These are phyloP conservation scores for Aspergillus carbonarius DNA, from an alignment of 2,329 filamentous ascomycete genomes.

Conservation along the genomic window DNA sequence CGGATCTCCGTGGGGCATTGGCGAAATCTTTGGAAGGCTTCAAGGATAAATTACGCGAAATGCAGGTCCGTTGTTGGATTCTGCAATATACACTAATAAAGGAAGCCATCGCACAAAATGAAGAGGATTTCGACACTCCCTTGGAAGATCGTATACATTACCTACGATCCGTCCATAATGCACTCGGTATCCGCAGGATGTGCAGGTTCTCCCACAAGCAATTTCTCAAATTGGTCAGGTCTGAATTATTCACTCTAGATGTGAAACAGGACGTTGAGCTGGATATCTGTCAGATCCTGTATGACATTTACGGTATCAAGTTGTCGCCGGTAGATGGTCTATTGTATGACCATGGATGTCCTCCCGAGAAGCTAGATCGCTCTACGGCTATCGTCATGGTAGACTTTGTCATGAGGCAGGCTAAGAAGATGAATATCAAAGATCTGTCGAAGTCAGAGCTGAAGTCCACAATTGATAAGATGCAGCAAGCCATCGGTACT, in stretches of 20 bases:
- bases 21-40: constrained; percentile 48
- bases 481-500: constrained; percentile 79
- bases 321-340: constrained; percentile 68
- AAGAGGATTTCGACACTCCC: constrained; percentile 62
- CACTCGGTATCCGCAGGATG: constrained; percentile 77
- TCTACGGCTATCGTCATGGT: constrained; percentile 77
- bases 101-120: constrained; percentile 68
- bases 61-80: constrained; percentile 85
- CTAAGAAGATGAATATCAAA: constrained; percentile 81
- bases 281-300: constrained; percentile 81
- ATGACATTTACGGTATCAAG: constrained; percentile 78
- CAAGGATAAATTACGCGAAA: constrained; percentile 74
- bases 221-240: constrained; percentile 84
- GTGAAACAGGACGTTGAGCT: constrained; percentile 79
- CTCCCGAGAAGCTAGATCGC: constrained; percentile 73
- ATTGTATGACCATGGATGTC: constrained; percentile 74
- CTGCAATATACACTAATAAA: constrained; percentile 79
- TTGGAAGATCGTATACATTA: constrained; percentile 75
- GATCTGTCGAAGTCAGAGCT: constrained; percentile 90
- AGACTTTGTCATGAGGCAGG: constrained; percentile 78
- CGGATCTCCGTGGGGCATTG: constrained; percentile 54
- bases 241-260: constrained; percentile 75
- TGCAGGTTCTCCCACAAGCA: constrained; percentile 84
- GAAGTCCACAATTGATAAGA: constrained; percentile 85
- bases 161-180: constrained; percentile 77